Evolutionary conservation across 306 rosid species (phyloP).

Genomic region (Chamaecrista fasciculata): DNA sequence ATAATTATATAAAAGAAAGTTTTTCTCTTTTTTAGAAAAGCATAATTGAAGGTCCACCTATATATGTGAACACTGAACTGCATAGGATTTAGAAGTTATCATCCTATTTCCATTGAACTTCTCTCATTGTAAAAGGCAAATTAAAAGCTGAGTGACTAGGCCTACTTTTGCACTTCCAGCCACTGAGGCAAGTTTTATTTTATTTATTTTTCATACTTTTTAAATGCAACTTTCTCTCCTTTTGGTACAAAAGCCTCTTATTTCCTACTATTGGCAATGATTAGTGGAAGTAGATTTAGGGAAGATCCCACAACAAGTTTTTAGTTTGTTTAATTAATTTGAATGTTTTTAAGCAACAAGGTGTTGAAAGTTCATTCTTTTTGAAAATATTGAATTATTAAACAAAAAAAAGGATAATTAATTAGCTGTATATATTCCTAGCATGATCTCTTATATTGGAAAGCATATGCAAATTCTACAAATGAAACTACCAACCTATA

Average conservation of each 20-base stretch:
- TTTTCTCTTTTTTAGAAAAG: no score
- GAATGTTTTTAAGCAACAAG: slow-evolving; percentile 10
- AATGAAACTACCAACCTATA: no score
- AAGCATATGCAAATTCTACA: slow-evolving; percentile 33
- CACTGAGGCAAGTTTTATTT: slow-evolving; percentile 17
- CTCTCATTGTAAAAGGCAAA: no score
- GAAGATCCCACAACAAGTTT: slow-evolving; percentile 41
- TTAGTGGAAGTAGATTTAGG: slow-evolving; percentile 40
- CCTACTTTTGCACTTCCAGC: slow-evolving; percentile 27
- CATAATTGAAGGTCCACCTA: no score
- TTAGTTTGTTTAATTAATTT: slow-evolving; percentile 28
- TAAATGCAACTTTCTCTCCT: slow-evolving; percentile 44
- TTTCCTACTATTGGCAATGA: slow-evolving; percentile 48
- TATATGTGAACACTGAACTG: no score
- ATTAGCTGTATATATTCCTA: slow-evolving; percentile 7
- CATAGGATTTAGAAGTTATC: no score
- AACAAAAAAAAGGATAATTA: neutral
- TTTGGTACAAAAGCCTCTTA: slow-evolving; percentile 39
- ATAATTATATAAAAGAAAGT: no score
- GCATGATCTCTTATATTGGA: slow-evolving; percentile 30
- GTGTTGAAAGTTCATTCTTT: slow-evolving; percentile 2
- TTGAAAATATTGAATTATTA: slow-evolving; percentile 1
- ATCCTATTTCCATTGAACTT: no score
- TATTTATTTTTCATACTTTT: slow-evolving; percentile 21
- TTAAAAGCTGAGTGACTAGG: neutral